phyloP scores from a whole-genome alignment of 2,329 filamentous ascomycete species.

The Neurospora sp. region DNA sequence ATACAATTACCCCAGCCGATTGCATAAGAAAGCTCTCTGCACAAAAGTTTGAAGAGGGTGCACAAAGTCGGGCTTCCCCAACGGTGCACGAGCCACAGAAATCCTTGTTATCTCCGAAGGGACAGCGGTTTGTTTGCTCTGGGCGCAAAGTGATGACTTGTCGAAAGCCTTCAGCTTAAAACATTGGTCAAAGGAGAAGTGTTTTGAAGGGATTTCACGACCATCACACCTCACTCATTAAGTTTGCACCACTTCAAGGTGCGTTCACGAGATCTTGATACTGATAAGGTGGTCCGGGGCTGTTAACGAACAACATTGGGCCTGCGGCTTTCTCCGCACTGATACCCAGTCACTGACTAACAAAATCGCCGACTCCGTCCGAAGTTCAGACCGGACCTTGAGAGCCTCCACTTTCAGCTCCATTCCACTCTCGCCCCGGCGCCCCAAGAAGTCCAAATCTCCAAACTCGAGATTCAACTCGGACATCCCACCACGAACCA shows the following conservation, averaged over 20 bases:
- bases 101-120: background rate
- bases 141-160: background rate
- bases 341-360: background rate
- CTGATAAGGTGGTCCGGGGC: background rate
- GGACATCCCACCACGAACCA: constrained; percentile 1
- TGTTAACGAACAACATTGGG: background rate
- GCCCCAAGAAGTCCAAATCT: background rate
- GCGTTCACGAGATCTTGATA: background rate
- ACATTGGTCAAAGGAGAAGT: background rate
- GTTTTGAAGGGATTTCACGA: background rate
- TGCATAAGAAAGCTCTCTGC: background rate
- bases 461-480: background rate
- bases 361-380: background rate
- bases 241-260: background rate
- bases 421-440: background rate
- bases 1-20: background rate
- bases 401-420: background rate
- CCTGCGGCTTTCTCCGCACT: background rate
- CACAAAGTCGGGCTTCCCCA: background rate
- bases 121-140: background rate
- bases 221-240: background rate
- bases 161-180: background rate
- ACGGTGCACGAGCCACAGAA: background rate
- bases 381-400: background rate
- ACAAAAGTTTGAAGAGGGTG: background rate